These are phyloP conservation scores for Bryoglossum gracile DNA, from an alignment of 495 filamentous ascomycete genomes.

Conservation along the genomic window DNA sequence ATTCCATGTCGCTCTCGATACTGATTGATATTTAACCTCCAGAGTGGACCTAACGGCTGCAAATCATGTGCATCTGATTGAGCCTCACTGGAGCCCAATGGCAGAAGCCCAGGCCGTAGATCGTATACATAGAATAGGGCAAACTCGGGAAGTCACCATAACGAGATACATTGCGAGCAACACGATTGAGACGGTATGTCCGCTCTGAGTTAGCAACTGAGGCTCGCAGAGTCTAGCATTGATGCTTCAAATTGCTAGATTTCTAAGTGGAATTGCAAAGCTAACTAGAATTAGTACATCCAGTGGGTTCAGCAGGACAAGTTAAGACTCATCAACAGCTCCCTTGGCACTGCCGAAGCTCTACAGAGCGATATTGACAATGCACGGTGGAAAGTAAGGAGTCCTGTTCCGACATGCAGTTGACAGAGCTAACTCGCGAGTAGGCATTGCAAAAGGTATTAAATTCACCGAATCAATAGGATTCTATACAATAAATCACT, in stretches of 20 bases:
- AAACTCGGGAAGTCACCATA: constrained; percentile 20
- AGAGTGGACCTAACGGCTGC: constrained; percentile 28
- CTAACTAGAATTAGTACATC: constrained; percentile 13
- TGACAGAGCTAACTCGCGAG: constrained; percentile 3
- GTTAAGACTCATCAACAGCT: constrained; percentile 11
- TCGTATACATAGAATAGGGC: constrained; percentile 28
- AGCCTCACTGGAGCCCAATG: constrained; percentile 30
- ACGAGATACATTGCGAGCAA: constrained; percentile 19
- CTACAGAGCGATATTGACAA: constrained; percentile 7
- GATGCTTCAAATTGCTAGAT: background rate
- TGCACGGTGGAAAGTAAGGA: constrained; percentile 7
- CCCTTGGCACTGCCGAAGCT: constrained; percentile 1
- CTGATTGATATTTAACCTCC: too few relatives aligned
- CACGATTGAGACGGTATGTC: constrained; percentile 12
- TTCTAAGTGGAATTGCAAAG: background rate
- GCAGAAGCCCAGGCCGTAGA: constrained; percentile 28
- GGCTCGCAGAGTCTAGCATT: background rate
- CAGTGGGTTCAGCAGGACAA: constrained; percentile 19
- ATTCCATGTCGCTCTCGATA: too few relatives aligned
- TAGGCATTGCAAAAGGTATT: background rate
- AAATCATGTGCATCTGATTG: constrained; percentile 24
- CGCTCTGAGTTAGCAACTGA: background rate
- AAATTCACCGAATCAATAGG: background rate
- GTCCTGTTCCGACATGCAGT: background rate
- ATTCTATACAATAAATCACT: background rate